These are phyloP conservation scores for Cyclostephanos tholiformis DNA, from an alignment of 108 stramenopile species.

Conservation along the genomic window DNA sequence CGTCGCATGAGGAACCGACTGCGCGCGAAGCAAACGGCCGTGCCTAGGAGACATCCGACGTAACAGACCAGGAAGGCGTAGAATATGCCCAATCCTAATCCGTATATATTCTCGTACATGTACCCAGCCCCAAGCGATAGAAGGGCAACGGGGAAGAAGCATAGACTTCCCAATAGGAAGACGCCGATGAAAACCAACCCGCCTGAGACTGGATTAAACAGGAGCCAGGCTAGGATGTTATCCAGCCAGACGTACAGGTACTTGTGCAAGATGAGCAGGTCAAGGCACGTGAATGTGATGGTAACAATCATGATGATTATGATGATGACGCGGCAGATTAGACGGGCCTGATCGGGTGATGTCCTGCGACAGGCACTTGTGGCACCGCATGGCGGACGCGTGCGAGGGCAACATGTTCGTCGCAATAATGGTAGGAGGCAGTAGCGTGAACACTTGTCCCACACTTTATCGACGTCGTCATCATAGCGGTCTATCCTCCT, in stretches of 20 bases:
- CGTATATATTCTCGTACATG: conserved; percentile 44
- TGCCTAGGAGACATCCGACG: conserved; percentile 34
- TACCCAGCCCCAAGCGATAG: conserved; percentile 45
- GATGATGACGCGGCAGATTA: conserved; percentile 39
- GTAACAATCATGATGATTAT: conserved; percentile 52
- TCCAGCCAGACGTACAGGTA: conserved; percentile 42
- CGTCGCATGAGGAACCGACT: conserved; percentile 46
- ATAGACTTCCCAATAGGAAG: conserved; percentile 32
- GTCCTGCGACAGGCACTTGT: not conserved
- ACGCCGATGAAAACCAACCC: conserved; percentile 38
- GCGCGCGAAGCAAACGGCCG: conserved; percentile 43
- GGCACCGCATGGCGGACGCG: not conserved
- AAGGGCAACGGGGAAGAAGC: conserved; percentile 39
- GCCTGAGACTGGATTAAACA: conserved; percentile 22
- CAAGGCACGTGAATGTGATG: conserved; percentile 43
- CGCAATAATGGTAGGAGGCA: not conserved
- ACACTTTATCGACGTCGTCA: not conserved
- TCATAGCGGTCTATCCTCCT: not conserved
- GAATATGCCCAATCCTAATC: conserved; percentile 29
- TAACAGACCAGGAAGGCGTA: conserved; percentile 47
- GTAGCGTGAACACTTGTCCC: not conserved
- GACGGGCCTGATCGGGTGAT: conserved; percentile 20
- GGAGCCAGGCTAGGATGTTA: conserved; percentile 21
- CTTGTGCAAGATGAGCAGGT: conserved; percentile 40
- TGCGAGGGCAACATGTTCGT: not conserved